These are phyloP conservation scores for Rhynchospora breviuscula DNA, from an alignment of 176 grass and related monocot species.

Conservation along the genomic window DNA sequence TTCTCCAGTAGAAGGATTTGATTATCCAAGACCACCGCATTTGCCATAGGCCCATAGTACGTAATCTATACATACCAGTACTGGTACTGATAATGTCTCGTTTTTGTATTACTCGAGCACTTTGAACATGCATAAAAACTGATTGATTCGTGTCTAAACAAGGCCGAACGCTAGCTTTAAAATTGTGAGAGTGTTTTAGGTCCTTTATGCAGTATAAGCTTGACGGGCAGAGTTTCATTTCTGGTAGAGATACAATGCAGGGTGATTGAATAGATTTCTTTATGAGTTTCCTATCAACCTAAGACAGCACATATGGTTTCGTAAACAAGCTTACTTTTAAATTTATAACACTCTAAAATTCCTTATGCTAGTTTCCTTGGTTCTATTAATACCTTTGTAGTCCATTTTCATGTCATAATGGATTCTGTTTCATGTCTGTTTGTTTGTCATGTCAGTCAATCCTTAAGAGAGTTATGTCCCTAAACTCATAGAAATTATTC, in stretches of 20 bases:
- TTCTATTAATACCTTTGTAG: not conserved
- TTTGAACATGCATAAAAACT: not conserved
- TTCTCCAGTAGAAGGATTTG: not conserved
- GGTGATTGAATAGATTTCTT: not conserved
- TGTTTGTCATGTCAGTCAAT: not conserved
- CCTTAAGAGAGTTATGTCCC: not conserved
- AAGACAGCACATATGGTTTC: not conserved
- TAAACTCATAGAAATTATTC: not conserved
- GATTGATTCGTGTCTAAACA: not conserved
- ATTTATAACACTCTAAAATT: no score
- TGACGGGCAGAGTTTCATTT: not conserved
- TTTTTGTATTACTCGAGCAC: not conserved
- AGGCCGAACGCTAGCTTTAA: not conserved
- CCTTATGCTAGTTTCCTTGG: no score
- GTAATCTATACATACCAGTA: not conserved
- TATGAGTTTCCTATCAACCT: not conserved
- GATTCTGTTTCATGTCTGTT: not conserved
- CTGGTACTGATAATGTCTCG: not conserved
- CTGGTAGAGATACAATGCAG: not conserved
- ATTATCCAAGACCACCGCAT: not conserved
- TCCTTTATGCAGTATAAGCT: not conserved
- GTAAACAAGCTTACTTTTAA: not conserved
- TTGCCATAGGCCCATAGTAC: not conserved
- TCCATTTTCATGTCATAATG: not conserved
- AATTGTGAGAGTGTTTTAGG: not conserved